Base-by-base conservation (phyloP, 139 green algal species). In the Coelastrella sp. region DNA sequence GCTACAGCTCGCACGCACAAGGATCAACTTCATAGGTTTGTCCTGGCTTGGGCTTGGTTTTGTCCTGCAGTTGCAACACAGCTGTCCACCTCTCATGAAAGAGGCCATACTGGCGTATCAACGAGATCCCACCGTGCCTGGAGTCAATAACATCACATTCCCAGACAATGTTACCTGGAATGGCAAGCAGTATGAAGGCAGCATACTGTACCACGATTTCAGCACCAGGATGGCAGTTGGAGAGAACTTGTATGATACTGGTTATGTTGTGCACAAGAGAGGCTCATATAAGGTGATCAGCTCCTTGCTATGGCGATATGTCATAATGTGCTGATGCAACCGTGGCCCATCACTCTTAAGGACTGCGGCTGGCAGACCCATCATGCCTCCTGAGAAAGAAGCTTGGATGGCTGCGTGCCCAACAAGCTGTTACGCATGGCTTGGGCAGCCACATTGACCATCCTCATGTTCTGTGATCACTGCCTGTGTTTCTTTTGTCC, bases 241-340 rank as follows among this genome's bases (percentile, higher is more conserved):
- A 4, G 79, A 85, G 21, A 85, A 85, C 21, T 27, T 48, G 38
- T 48, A 43, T 27, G 59, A 77, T 17, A 13, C 34, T 9, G 79
- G 79, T 4, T 85, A 85, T 34, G 35, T 76, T 6, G 79, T 85
- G 43, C 79, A 85, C 19, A 85, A 85, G 43, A 25, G 23, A 15
- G 32, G 60, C 30, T 60, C 45, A 1, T 85, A 40, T 11, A 77
- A 69, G 79, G 79, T 85, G 45, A 38, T 11, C 30, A 41, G 3
- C 8, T 23, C n/a, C 23, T 2, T 30, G 59, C 35, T 51, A 37
- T 13, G 30, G 35, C 2, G 35, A 35, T 51, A 7, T 19, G 25
- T 34, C 59, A 67, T 34, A 25, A 21, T 67, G n/a, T 76, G 32
- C 34, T 75, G 34, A 35, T 75, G 43, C 43, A 2, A 38, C n/a